Evolutionary conservation across 306 rosid species (phyloP).

Genomic region (Lathyrus oleraceus): DNA sequence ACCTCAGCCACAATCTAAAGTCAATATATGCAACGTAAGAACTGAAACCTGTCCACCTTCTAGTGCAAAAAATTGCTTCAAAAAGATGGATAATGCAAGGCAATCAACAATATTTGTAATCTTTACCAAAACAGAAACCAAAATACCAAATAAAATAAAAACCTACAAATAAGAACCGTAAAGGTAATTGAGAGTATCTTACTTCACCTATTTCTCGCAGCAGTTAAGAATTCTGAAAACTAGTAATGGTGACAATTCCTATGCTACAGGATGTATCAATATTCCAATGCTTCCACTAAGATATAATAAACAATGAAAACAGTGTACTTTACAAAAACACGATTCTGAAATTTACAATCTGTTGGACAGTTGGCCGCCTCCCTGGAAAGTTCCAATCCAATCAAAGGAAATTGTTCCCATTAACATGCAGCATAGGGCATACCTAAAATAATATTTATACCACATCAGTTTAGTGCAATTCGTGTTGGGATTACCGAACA

Average conservation of each 20-base stretch:
- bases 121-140: not conserved
- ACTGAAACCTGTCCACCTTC: not conserved
- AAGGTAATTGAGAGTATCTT: conserved; percentile 11
- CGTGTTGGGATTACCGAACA: conserved; percentile 27
- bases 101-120: not conserved
- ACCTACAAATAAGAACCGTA: not conserved
- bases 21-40: not conserved
- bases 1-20: not conserved
- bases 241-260: conserved; percentile 34
- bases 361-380: conserved; percentile 42
- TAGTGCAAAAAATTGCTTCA: not conserved
- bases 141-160: not conserved
- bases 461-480: conserved; percentile 41
- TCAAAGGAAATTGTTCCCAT: conserved; percentile 40
- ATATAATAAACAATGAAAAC: conserved; percentile 48
- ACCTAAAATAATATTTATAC: conserved; percentile 44
- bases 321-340: conserved; percentile 63
- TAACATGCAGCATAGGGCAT: conserved; percentile 41
- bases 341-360: conserved; percentile 55
- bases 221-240: conserved; percentile 35
- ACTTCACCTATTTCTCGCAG: conserved; percentile 7
- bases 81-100: conserved; percentile 13
- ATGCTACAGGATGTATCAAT: conserved; percentile 39
- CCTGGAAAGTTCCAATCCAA: conserved; percentile 40
- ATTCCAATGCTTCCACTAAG: conserved; percentile 45